These are phyloP conservation scores for Rhododendron kiyosumense DNA, from an alignment of 148 eudicot species.

Conservation along the genomic window DNA sequence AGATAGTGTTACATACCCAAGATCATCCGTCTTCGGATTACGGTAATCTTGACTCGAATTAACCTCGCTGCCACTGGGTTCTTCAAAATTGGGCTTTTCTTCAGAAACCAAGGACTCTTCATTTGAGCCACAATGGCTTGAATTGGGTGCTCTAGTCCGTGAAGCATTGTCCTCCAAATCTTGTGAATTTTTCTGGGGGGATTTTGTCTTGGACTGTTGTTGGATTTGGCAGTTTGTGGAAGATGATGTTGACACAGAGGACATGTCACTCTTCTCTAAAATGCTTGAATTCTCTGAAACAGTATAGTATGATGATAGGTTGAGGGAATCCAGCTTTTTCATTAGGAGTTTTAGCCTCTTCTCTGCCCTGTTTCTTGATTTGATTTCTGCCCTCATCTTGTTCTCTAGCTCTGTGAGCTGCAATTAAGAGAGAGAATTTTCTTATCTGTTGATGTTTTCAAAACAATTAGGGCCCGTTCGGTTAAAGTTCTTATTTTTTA, in stretches of 20 bases:
- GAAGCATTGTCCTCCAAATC: conserved; percentile 13
- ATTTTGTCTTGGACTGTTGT: conserved; percentile 9
- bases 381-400: conserved; percentile 41
- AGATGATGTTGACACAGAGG: conserved; percentile 42
- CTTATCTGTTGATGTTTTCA: background rate
- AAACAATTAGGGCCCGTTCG: too few relatives aligned
- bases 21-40: background rate
- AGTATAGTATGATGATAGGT: conserved; percentile 15
- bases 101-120: background rate
- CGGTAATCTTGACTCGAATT: background rate
- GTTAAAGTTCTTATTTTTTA: too few relatives aligned
- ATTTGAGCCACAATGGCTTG: background rate
- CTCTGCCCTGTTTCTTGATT: conserved; percentile 61
- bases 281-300: conserved; percentile 29
- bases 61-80: conserved; percentile 5
- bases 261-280: conserved; percentile 29
- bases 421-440: background rate
- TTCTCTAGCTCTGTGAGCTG: conserved; percentile 62
- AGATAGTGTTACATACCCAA: conserved; percentile 2
- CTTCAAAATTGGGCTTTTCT: background rate
- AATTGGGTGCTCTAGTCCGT: background rate
- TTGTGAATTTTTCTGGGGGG: background rate
- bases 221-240: conserved; percentile 8
- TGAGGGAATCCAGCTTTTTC: conserved; percentile 54
- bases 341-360: conserved; percentile 46